Percentiles rank a stretch among this genome's conserved stretches.
phyloP scores from a whole-genome alignment of 495 filamentous ascomycete species.

The Wilcoxina mikolae region DNA sequence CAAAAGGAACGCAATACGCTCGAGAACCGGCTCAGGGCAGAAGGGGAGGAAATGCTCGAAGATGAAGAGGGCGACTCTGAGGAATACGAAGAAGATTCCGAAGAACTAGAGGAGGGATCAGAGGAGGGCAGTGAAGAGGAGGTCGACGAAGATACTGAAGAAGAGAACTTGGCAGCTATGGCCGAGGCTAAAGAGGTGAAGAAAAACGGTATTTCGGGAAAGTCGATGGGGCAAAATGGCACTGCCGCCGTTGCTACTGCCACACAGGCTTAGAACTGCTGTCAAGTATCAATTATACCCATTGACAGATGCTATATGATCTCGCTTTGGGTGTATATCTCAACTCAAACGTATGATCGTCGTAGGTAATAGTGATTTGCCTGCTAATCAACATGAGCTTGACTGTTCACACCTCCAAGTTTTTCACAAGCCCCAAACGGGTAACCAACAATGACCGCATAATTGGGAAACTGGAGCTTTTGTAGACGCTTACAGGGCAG shows the following conservation, averaged over 20 bases:
- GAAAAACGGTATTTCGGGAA: slow-evolving; percentile 10
- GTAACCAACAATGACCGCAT: too few species aligned
- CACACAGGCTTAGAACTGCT: neutral
- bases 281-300: too few species aligned
- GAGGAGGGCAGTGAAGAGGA: slow-evolving; percentile 32
- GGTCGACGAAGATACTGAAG: slow-evolving; percentile 22
- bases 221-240: slow-evolving; percentile 9
- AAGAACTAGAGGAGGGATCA: slow-evolving; percentile 42
- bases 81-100: slow-evolving; percentile 62
- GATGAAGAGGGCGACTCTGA: slow-evolving; percentile 49
- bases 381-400: too few species aligned
- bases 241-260: neutral
- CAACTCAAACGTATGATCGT: too few species aligned
- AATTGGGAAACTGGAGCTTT: too few species aligned
- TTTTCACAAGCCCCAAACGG: too few species aligned
- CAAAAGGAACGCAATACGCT: slow-evolving; percentile 25
- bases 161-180: slow-evolving; percentile 8
- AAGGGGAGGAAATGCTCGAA: slow-evolving; percentile 39
- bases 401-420: too few species aligned
- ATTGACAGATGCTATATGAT: too few species aligned
- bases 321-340: too few species aligned
- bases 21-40: slow-evolving; percentile 29
- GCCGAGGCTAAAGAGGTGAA: neutral
- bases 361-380: too few species aligned
- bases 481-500: too few species aligned